These are phyloP conservation scores for Alternaria sp. DNA, from an alignment of 2,329 filamentous ascomycete genomes.

Conservation along the genomic window DNA sequence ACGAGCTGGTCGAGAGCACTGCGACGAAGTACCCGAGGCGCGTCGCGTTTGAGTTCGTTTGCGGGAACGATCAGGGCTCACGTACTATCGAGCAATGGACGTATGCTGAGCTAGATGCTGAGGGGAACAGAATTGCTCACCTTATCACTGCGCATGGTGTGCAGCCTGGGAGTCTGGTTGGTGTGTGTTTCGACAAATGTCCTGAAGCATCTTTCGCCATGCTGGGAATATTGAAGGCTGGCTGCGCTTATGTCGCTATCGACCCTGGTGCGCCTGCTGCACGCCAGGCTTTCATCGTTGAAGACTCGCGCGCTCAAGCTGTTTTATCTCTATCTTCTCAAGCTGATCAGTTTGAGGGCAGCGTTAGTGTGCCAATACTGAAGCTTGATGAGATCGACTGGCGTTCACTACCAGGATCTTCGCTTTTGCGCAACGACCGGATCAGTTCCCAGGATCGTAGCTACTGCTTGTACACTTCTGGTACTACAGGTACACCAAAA, in stretches of 20 bases:
- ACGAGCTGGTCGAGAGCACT: slow-evolving; percentile 77
- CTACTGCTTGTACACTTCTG: slow-evolving; percentile 87
- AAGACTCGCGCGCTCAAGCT: slow-evolving; percentile 71
- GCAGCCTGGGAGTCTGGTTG: slow-evolving; percentile 67
- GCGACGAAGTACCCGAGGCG: slow-evolving; percentile 63
- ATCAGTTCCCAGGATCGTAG: slow-evolving; percentile 64
- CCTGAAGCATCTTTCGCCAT: slow-evolving; percentile 84
- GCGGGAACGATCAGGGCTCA: slow-evolving; percentile 56
- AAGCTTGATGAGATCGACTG: slow-evolving; percentile 53
- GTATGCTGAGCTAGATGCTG: slow-evolving; percentile 72
- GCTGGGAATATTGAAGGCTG: slow-evolving; percentile 80
- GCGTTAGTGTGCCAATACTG: slow-evolving; percentile 50
- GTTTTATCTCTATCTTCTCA: slow-evolving; percentile 65
- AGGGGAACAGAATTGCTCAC: slow-evolving; percentile 75
- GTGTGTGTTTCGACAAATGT: slow-evolving; percentile 83
- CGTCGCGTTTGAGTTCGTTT: slow-evolving; percentile 77
- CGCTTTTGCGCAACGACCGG: slow-evolving; percentile 29
- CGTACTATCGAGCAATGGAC: slow-evolving; percentile 68
- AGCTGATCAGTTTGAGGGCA: slow-evolving; percentile 45
- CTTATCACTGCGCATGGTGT: slow-evolving; percentile 62
- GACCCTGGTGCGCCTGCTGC: slow-evolving; percentile 75
- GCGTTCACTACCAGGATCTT: slow-evolving; percentile 44
- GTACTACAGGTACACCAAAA: slow-evolving; percentile 85
- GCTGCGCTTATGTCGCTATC: slow-evolving; percentile 80
- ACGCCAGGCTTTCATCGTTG: slow-evolving; percentile 77